phyloP scores from a whole-genome alignment of 345 rosid species.

The Erysimum cheiranthoides region DNA sequence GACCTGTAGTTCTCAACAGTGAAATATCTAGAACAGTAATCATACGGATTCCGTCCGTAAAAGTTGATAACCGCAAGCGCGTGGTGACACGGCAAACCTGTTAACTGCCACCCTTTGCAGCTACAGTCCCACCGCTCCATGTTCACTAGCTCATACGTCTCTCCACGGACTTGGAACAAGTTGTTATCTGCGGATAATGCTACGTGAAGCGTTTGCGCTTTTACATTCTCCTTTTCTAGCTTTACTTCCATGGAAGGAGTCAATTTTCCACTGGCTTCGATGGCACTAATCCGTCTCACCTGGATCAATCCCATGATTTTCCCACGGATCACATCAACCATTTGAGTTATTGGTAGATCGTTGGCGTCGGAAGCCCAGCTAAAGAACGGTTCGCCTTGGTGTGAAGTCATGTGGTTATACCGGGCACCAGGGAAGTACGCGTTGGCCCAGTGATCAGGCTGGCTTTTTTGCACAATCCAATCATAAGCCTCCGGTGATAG shows the following conservation, averaged over 20 bases:
- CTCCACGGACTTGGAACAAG: conserved; percentile 85
- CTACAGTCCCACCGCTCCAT: conserved; percentile 80
- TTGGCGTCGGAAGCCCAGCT: conserved; percentile 84
- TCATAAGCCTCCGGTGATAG: conserved; percentile 81
- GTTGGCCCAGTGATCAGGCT: conserved; percentile 91
- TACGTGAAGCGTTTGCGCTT: conserved; percentile 61
- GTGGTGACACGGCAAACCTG: conserved; percentile 85
- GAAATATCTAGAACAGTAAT: conserved; percentile 77
- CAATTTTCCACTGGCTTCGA: conserved; percentile 66
- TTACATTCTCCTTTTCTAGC: conserved; percentile 65
- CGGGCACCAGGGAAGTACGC: conserved; percentile 83
- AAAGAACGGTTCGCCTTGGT: conserved; percentile 82
- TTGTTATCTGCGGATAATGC: conserved; percentile 63
- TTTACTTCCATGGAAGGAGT: conserved; percentile 84
- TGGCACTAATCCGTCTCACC: conserved; percentile 55
- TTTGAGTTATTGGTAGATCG: conserved; percentile 89
- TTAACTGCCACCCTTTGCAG: conserved; percentile 87
- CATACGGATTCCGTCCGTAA: conserved; percentile 64
- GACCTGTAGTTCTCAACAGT: conserved; percentile 70
- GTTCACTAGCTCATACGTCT: conserved; percentile 70
- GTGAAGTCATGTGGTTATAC: conserved; percentile 82
- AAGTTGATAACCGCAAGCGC: conserved; percentile 71
- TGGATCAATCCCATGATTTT: conserved; percentile 78
- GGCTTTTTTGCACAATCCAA: conserved; percentile 78
- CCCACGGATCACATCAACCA: conserved; percentile 80